Percentiles rank a stretch among this genome's conserved stretches.
phyloP scores from a whole-genome alignment of 1,284 basidiomycete species.

The Pterulicium gracile region DNA sequence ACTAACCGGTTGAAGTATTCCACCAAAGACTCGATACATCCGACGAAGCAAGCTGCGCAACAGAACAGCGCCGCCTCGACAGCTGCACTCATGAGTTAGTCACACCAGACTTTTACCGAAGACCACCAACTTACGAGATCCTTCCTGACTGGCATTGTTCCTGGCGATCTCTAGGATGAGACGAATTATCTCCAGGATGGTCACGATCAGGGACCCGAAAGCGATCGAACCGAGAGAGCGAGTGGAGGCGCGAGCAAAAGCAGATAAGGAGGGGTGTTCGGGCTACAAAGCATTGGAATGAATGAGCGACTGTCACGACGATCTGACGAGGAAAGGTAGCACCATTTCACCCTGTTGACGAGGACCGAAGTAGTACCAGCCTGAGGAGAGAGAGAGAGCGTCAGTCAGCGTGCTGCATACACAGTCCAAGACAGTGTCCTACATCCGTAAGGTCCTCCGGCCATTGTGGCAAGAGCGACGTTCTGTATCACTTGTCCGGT shows the following conservation, averaged over 20 bases:
- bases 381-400: not conserved
- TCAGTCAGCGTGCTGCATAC: not conserved
- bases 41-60: conserved; percentile 73
- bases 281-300: conserved; percentile 31
- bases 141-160: conserved; percentile 62
- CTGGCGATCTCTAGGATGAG: conserved; percentile 56
- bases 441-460: conserved; percentile 59
- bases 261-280: conserved; percentile 56
- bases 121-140: conserved; percentile 46
- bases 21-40: conserved; percentile 59
- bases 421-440: conserved; percentile 13
- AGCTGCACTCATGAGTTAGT: conserved; percentile 24
- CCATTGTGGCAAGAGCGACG: conserved; percentile 69
- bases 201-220: conserved; percentile 85
- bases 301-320: not conserved
- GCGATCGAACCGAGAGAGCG: conserved; percentile 83
- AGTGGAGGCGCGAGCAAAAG: conserved; percentile 76
- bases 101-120: not conserved
- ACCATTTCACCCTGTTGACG: conserved; percentile 52
- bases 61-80: conserved; percentile 70
- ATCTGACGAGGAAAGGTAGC: conserved; percentile 10
- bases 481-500: conserved; percentile 74
- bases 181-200: conserved; percentile 69
- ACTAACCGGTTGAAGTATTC: conserved; percentile 75
- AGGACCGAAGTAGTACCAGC: conserved; percentile 69